phyloP scores from a whole-genome alignment of 306 rosid genomes.

The apple (Malus domestica) region DNA sequence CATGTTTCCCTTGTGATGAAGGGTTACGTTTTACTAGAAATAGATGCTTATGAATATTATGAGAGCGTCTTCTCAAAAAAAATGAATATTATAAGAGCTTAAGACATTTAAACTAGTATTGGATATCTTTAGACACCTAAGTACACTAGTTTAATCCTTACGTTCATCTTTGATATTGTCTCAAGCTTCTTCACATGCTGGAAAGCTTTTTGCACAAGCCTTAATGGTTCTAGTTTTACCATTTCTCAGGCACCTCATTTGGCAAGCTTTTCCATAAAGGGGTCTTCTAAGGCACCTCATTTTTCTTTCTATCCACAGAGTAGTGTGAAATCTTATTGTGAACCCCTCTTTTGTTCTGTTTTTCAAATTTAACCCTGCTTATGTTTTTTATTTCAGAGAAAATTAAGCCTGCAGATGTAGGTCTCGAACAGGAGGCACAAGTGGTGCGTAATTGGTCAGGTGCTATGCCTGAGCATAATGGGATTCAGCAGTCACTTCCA shows the following conservation, averaged over 20 bases:
- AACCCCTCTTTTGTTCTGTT: neutral
- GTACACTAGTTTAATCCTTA: neutral
- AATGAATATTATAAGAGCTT: neutral
- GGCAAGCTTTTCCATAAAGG: neutral
- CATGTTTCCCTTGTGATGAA: neutral
- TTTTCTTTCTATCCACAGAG: neutral
- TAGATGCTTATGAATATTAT: neutral
- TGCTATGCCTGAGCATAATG: conserved; percentile 44
- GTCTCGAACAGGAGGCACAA: conserved; percentile 94
- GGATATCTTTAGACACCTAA: neutral
- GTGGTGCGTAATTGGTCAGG: conserved; percentile 72
- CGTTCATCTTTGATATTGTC: neutral
- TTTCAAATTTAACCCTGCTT: conserved; percentile 14
- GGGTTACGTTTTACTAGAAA: neutral
- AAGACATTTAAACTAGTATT: neutral
- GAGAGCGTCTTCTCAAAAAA: no score
- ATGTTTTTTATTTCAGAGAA: conserved; percentile 55
- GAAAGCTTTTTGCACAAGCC: neutral
- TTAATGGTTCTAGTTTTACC: neutral
- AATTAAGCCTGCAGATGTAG: conserved; percentile 91
- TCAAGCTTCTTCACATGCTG: neutral
- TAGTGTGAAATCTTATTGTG: neutral
- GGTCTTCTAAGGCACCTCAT: neutral
- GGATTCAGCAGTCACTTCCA: conserved; percentile 52
- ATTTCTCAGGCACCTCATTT: neutral